Evolutionary conservation across 2,329 filamentous ascomycete genomes (phyloP).

Genomic region (Pseudogymnoascus sp.): DNA sequence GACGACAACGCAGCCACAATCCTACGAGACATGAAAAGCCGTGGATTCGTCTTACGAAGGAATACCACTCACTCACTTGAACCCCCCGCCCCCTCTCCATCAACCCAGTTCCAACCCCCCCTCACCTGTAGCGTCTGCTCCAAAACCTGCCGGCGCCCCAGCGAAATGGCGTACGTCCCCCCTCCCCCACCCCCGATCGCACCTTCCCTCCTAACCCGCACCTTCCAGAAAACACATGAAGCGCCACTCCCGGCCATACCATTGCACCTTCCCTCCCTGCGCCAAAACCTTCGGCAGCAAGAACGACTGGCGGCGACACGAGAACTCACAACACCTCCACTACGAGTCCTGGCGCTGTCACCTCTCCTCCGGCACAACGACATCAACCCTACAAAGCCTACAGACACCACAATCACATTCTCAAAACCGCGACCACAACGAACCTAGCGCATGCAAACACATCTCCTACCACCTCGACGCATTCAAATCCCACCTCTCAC

Average conservation of each 20-base stretch:
- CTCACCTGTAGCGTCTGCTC: conserved; percentile 22
- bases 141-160: conserved; percentile 39
- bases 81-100: conserved; percentile 10
- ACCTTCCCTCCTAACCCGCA: conserved; percentile 13
- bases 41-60: conserved; percentile 6
- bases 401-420: not conserved
- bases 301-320: conserved; percentile 90
- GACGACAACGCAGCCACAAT: not conserved
- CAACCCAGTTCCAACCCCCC: conserved; percentile 15
- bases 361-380: conserved; percentile 11
- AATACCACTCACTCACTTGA: not conserved
- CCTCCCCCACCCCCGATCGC: not conserved
- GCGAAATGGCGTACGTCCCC: conserved; percentile 49
- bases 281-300: conserved; percentile 78
- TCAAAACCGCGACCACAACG: conserved; percentile 17
- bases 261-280: conserved; percentile 68
- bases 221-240: conserved; percentile 69
- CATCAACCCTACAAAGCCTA: not conserved
- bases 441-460: conserved; percentile 43
- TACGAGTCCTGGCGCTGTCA: conserved; percentile 66
- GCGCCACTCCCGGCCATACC: conserved; percentile 73
- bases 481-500: conserved; percentile 55
- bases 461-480: conserved; percentile 50
- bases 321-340: conserved; percentile 70
- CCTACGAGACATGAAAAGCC: not conserved